Conservation (phyloP, 164 flowering plant genomes). For the Magnolia officinalis region DNA sequence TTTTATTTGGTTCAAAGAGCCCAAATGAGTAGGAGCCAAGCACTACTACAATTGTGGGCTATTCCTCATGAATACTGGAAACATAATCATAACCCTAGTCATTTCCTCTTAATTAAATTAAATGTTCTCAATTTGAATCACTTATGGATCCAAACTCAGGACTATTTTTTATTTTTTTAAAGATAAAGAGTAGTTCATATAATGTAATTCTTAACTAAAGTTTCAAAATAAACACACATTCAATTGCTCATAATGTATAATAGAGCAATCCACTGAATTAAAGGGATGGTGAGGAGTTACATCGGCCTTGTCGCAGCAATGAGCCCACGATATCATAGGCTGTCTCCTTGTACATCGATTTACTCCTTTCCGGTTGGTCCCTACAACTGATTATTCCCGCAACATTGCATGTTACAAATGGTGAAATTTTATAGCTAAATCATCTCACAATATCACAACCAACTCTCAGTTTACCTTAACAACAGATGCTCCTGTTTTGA, state of each 20-base stretch:
- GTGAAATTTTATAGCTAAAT: neutral
- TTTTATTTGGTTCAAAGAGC: too few species aligned
- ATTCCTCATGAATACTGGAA: too few species aligned
- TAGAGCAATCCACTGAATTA: neutral
- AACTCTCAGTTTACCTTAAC: conserved; percentile 59
- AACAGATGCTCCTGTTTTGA: conserved; percentile 99
- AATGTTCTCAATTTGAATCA: too few species aligned
- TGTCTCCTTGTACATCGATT: conserved; percentile 97
- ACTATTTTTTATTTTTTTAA: too few species aligned
- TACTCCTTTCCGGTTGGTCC: conserved; percentile 97
- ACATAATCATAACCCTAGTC: too few species aligned
- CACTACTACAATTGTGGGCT: too few species aligned
- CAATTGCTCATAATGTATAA: neutral
- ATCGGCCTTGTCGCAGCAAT: conserved; percentile 90
- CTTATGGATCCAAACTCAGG: too few species aligned
- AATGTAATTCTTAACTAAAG: neutral
- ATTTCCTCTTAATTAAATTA: too few species aligned
- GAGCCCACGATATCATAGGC: conserved; percentile 80
- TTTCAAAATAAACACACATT: neutral
- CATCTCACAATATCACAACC: neutral
- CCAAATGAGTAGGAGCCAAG: too few species aligned
- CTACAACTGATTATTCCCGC: conserved; percentile 30
- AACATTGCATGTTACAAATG: conserved; percentile 2
- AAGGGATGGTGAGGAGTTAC: conserved; percentile 25
- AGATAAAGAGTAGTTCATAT: neutral